Conservation (phyloP, 2,329 filamentous ascomycete species). For the Microcyclosporella mali region DNA sequence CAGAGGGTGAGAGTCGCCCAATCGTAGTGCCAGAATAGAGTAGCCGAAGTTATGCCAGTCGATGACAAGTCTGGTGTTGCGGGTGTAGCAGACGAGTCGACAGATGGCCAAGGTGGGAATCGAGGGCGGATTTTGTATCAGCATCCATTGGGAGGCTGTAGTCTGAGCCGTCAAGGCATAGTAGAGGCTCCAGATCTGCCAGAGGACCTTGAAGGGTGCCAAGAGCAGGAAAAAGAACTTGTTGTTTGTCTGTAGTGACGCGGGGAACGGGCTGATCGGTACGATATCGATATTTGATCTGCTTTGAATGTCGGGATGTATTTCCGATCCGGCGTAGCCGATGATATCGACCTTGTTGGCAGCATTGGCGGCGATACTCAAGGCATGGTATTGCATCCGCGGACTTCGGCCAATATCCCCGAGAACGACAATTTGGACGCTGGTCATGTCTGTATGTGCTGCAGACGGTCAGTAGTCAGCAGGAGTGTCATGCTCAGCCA, state of each 20-base stretch:
- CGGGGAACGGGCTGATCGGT: constrained; percentile 62
- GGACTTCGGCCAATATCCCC: constrained; percentile 94
- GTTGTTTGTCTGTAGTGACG: constrained; percentile 58
- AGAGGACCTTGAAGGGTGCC: constrained; percentile 78
- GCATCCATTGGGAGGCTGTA: constrained; percentile 71
- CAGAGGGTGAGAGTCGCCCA: constrained; percentile 62
- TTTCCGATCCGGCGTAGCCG: constrained; percentile 79
- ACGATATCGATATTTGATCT: constrained; percentile 66
- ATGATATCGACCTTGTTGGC: constrained; percentile 77
- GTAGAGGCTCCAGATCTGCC: constrained; percentile 70
- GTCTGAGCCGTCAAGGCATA: constrained; percentile 66
- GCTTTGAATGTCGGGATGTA: constrained; percentile 68
- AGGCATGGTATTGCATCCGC: constrained; percentile 96
- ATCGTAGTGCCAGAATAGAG: constrained; percentile 71
- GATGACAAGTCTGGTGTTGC: constrained; percentile 76
- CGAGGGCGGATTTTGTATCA: constrained; percentile 89
- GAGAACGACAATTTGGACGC: constrained; percentile 79
- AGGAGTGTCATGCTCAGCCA: too few relatives aligned
- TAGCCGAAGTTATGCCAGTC: constrained; percentile 99
- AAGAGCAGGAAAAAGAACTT: constrained; percentile 69
- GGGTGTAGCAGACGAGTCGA: constrained; percentile 63
- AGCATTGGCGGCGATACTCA: constrained; percentile 73
- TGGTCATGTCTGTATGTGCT: constrained; percentile 27
- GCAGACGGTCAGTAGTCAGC: too few relatives aligned
- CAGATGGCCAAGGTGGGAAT: constrained; percentile 83